Evolutionary conservation across 257 asterid species (phyloP), one percentile per base, ranked within the genome.

Genomic region (Gentiana macrophylla): DNA sequence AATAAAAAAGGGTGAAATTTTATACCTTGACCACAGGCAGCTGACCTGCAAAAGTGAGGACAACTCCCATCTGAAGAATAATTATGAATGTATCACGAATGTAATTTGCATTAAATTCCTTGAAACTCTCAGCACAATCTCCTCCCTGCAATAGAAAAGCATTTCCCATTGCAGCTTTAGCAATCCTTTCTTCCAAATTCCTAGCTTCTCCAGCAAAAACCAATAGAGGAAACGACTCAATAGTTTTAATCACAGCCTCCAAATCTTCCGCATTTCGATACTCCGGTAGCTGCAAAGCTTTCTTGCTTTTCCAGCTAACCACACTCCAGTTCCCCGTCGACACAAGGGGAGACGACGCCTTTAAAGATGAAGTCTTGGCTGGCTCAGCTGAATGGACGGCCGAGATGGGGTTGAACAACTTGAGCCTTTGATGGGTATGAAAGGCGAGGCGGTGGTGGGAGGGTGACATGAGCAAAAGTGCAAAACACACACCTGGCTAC

Each of bases 331-430:
- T 63, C 36, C 33, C 68, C 56, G 44, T 6, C 44, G 44, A 6
- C 44, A 38, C 52, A 12, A 74, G 50, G 0, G 77, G 49, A 7
- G 76, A 37, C 33, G 64, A 38, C 35, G 62, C 53, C 35, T 60
- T 49, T 10, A 74, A 53, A 1, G 77, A 46, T 9, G 87, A 76
- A 4, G 79, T 77, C 56, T 78, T 82, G 35, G 86, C 74, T 2
- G 92, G 95, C 71, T 86, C 95, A 2, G 86, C 79, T 1, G 89
- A 83, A 44, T 86, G 86, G 32, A 82, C 82, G 54, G 93, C 89
- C 34, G 83, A 78, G 54, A 82, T 69, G 60, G 51, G 74, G 61
- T 65, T 79, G 80, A 72, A 81, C 64, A 62, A 53, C 56, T n/a
- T 8, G 74, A 72, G 65, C 33, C 60, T 60, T 38, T 32, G 67